Conservation (phyloP, 345 rosid genomes). For the Carallia pectinifolia region DNA sequence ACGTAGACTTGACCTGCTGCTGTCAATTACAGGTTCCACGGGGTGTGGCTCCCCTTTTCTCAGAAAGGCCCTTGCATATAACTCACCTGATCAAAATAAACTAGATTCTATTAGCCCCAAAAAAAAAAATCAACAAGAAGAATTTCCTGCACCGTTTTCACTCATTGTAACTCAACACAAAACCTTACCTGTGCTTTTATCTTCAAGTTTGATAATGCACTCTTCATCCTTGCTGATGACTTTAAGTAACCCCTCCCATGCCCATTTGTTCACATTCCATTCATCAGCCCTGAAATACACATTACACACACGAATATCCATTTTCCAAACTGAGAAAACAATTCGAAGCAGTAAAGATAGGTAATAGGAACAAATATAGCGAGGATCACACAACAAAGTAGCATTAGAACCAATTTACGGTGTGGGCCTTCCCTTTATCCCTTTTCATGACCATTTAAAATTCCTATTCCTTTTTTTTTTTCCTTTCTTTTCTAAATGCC, state of each 20-base stretch:
- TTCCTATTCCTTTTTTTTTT: no score
- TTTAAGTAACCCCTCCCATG: slow-evolving; percentile 89
- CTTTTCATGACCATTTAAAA: no score
- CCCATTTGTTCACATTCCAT: slow-evolving; percentile 99
- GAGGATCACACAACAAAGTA: no score
- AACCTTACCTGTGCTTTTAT: slow-evolving; percentile 63
- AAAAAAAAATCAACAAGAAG: not conserved
- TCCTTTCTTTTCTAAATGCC: no score
- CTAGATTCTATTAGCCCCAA: not conserved
- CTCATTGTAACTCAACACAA: slow-evolving; percentile 18
- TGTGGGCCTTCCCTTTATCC: no score
- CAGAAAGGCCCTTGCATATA: slow-evolving; percentile 92
- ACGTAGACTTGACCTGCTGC: slow-evolving; percentile 74
- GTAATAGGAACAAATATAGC: not conserved
- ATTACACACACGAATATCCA: slow-evolving; percentile 15
- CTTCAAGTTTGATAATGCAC: slow-evolving; percentile 93
- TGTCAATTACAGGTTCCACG: slow-evolving; percentile 94
- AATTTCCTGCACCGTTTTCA: slow-evolving; percentile 11
- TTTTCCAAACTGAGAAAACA: slow-evolving; percentile 2
- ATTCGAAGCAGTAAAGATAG: slow-evolving; percentile 1
- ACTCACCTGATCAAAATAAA: slow-evolving; percentile 50
- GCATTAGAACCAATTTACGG: no score
- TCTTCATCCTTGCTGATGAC: slow-evolving; percentile 95
- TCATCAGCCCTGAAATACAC: slow-evolving; percentile 84
- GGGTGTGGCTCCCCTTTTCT: slow-evolving; percentile 94